Conservation (phyloP, 495 filamentous ascomycete species). For the Aspergillus bridgeri region DNA sequence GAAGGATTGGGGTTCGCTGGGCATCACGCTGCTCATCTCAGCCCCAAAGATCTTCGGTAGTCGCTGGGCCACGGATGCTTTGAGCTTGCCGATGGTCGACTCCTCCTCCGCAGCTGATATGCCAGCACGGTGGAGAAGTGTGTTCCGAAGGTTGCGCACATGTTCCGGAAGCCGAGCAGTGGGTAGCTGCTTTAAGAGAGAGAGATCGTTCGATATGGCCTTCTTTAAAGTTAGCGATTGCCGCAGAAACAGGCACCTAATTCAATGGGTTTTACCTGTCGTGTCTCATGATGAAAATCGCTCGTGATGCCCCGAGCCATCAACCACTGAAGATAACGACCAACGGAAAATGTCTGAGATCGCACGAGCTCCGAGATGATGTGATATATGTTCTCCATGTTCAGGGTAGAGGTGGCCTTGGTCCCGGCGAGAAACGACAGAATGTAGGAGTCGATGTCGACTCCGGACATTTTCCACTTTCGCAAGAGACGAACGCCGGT, state of each 20-base stretch:
- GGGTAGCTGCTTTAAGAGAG: constrained; percentile 71
- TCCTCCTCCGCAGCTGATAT: constrained; percentile 54
- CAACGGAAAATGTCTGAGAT: constrained; percentile 72
- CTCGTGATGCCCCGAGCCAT: constrained; percentile 65
- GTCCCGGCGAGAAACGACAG: constrained; percentile 59
- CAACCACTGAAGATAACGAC: constrained; percentile 82
- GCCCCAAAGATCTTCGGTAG: constrained; percentile 38
- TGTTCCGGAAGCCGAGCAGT: constrained; percentile 56
- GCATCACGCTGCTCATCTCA: constrained; percentile 17
- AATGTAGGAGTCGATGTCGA: constrained; percentile 65
- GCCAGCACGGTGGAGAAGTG: constrained; percentile 58
- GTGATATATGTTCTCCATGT: constrained; percentile 64
- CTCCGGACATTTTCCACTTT: constrained; percentile 54
- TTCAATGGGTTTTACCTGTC: background rate
- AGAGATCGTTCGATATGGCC: constrained; percentile 47
- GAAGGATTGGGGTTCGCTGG: constrained; percentile 22
- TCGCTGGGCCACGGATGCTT: constrained; percentile 48
- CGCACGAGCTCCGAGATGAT: constrained; percentile 79
- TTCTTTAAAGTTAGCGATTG: background rate
- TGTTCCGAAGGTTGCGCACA: constrained; percentile 61
- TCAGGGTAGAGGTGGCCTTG: constrained; percentile 38
- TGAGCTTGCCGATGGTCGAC: constrained; percentile 44
- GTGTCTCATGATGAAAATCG: constrained; percentile 1
- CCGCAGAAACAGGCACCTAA: background rate
- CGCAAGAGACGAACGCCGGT: constrained; percentile 68